phyloP scores from a whole-genome alignment of 805 yeast genomes.

The Nakazawaea populi region DNA sequence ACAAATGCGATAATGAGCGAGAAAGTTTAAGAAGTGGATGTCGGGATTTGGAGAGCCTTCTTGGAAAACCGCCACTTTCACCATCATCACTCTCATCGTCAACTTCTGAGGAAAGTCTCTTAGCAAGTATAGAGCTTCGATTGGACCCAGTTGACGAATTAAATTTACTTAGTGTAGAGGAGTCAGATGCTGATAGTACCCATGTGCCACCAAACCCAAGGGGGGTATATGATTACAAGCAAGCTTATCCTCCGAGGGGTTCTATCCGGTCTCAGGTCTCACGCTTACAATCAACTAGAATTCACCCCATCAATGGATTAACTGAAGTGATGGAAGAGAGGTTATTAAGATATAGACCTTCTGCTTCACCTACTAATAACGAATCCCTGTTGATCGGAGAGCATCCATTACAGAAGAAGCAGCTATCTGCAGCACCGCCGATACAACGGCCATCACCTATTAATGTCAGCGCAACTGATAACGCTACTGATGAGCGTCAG shows the following conservation, averaged over 20 bases:
- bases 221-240: not conserved
- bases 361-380: constrained; percentile 20
- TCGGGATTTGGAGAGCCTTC: no score
- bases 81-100: no score
- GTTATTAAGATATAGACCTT: constrained; percentile 29
- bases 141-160: not conserved
- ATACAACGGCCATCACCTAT: not conserved
- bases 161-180: not conserved
- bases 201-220: not conserved
- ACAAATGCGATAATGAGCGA: no score
- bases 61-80: no score
- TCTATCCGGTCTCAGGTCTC: constrained; percentile 21
- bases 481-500: not conserved
- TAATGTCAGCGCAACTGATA: not conserved
- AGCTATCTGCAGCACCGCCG: not conserved
- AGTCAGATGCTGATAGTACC: not conserved
- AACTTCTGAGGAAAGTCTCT: no score
- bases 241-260: constrained; percentile 13
- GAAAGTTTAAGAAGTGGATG: no score
- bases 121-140: no score
- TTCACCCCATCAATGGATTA: constrained; percentile 20
- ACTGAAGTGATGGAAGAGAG: constrained; percentile 29
- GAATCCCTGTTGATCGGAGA: constrained; percentile 25
- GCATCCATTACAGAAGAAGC: constrained; percentile 23
- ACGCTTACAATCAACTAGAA: constrained; percentile 22